These are phyloP conservation scores for Globisporangium echinulatum DNA, from an alignment of 352 stramenopile genomes.

Conservation along the genomic window DNA sequence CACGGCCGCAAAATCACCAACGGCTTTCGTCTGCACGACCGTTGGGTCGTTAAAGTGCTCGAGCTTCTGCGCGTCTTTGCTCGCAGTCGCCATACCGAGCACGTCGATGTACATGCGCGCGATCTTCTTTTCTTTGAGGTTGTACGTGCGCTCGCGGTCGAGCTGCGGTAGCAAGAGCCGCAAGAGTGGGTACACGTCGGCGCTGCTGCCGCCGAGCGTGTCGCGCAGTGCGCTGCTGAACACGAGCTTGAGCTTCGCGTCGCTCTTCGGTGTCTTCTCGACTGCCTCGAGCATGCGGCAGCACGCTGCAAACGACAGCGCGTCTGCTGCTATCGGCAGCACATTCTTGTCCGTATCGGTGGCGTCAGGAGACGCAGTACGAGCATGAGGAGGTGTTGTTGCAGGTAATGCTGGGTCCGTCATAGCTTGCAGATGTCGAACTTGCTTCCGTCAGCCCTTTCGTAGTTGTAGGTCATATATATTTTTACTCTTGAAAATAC, in stretches of 20 bases:
- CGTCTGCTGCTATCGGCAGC: slow-evolving; percentile 1
- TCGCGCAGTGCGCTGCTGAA: slow-evolving; percentile 61
- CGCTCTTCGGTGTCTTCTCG: slow-evolving; percentile 63
- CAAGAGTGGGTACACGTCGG: slow-evolving; percentile 69
- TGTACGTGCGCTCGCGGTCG: slow-evolving; percentile 82
- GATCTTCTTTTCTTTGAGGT: slow-evolving; percentile 86
- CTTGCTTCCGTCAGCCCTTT: too few relatives aligned
- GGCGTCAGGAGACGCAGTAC: neutral
- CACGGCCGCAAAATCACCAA: slow-evolving; percentile 78
- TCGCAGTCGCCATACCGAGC: slow-evolving; percentile 54
- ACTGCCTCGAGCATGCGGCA: slow-evolving; percentile 68
- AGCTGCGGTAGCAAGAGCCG: slow-evolving; percentile 71
- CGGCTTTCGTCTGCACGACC: slow-evolving; percentile 68
- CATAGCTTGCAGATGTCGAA: too few relatives aligned
- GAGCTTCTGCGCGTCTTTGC: slow-evolving; percentile 67
- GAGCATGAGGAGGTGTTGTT: neutral
- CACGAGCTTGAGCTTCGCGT: slow-evolving; percentile 68
- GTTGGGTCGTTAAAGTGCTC: slow-evolving; percentile 82
- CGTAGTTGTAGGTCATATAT: too few relatives aligned
- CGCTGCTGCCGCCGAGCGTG: slow-evolving; percentile 31
- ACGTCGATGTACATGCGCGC: slow-evolving; percentile 72
- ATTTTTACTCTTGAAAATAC: too few relatives aligned
- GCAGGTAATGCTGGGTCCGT: neutral
- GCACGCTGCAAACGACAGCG: slow-evolving; percentile 63
- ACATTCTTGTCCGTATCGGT: too few relatives aligned